These are phyloP conservation scores for Guadua angustifolia DNA, from an alignment of 176 grass and related monocot genomes.

Conservation along the genomic window DNA sequence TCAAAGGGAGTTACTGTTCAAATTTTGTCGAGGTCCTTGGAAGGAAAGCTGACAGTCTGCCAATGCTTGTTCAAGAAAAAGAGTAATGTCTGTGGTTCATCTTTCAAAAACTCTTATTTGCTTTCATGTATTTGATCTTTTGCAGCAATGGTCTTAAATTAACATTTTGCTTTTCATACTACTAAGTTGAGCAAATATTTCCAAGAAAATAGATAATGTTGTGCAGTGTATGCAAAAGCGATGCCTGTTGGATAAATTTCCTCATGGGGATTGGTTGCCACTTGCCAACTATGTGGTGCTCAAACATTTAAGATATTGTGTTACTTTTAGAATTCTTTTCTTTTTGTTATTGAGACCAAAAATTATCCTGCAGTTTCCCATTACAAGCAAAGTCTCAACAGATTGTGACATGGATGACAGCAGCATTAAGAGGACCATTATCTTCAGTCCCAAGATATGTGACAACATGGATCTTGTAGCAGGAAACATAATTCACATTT, in stretches of 20 bases:
- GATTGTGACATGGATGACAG: slow-evolving; percentile 41
- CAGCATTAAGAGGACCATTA: slow-evolving; percentile 55
- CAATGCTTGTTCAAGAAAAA: slow-evolving; percentile 69
- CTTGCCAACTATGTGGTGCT: neutral
- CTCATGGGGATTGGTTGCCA: neutral
- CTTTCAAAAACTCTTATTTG: slow-evolving; percentile 28
- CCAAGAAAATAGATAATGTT: neutral
- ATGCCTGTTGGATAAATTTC: neutral
- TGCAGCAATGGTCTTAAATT: neutral
- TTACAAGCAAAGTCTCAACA: slow-evolving; percentile 32
- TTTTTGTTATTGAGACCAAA: neutral
- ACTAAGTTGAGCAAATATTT: slow-evolving; percentile 1
- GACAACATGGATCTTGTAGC: slow-evolving; percentile 69
- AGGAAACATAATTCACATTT: slow-evolving; percentile 68
- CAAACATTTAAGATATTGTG: neutral
- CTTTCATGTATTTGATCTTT: slow-evolving; percentile 11
- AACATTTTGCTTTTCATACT: slow-evolving; percentile 28
- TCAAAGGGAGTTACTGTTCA: slow-evolving; percentile 63
- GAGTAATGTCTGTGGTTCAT: slow-evolving; percentile 43
- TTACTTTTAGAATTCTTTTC: neutral
- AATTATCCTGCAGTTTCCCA: slow-evolving; percentile 40
- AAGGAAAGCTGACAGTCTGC: slow-evolving; percentile 85
- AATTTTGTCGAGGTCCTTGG: slow-evolving; percentile 84
- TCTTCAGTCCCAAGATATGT: slow-evolving; percentile 90
- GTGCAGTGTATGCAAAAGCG: neutral